phyloP scores from a whole-genome alignment of 2,329 filamentous ascomycete species.

The Phaeosphaeriaceae sp. region DNA sequence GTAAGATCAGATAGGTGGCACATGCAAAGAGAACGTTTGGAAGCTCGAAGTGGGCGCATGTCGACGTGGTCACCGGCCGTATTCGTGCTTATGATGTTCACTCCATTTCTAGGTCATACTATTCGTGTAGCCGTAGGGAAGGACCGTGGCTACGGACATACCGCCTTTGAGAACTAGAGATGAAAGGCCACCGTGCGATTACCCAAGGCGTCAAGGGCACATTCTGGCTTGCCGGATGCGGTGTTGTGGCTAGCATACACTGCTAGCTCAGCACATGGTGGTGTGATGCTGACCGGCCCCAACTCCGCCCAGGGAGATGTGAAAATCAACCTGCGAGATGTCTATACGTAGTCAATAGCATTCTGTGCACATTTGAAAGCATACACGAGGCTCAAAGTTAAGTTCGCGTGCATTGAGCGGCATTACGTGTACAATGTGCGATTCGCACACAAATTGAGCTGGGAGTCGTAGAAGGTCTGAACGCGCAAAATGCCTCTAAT shows the following conservation, averaged over 20 bases:
- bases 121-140: too few relatives aligned
- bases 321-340: neutral
- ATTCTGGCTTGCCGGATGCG: neutral
- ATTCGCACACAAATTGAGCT: conserved; percentile 23
- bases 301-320: neutral
- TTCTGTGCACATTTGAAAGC: neutral
- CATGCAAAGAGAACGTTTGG: too few relatives aligned
- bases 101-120: too few relatives aligned
- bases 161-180: too few relatives aligned
- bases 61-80: too few relatives aligned
- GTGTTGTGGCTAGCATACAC: neutral
- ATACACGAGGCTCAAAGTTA: conserved; percentile 1
- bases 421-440: conserved; percentile 26
- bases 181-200: too few relatives aligned
- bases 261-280: conserved; percentile 9
- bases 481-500: conserved; percentile 42
- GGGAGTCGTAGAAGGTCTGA: conserved; percentile 18
- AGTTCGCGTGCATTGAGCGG: conserved; percentile 28
- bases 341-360: neutral
- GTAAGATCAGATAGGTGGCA: too few relatives aligned
- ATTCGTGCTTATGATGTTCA: too few relatives aligned
- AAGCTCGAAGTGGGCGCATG: too few relatives aligned
- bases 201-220: neutral
- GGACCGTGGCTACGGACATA: too few relatives aligned
- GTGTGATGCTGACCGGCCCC: conserved; percentile 3